phyloP scores from a whole-genome alignment of 768 basidiomycete genomes.

The Pilatotrama ljubarskyi region DNA sequence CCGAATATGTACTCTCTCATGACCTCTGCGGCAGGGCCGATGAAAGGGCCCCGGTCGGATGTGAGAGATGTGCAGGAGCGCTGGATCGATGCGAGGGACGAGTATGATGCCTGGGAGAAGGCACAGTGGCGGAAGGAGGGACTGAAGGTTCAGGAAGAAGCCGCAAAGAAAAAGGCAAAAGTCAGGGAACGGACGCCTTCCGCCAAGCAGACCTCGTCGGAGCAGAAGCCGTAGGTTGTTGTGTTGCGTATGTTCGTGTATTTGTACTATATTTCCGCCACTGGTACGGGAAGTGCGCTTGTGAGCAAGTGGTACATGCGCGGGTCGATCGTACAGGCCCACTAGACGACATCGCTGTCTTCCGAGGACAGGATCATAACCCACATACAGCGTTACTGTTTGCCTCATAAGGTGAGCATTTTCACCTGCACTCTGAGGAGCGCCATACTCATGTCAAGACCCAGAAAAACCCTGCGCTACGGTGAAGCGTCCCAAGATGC shows the following conservation, averaged over 20 bases:
- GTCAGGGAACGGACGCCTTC: constrained; percentile 23
- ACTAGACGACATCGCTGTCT: no score
- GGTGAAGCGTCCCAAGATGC: no score
- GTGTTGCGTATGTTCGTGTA: neutral
- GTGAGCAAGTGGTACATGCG: no score
- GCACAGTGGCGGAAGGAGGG: constrained; percentile 78
- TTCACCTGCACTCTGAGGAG: no score
- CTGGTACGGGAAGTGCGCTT: no score
- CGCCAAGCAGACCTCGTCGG: neutral
- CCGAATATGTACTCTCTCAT: constrained; percentile 72
- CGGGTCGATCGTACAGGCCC: no score
- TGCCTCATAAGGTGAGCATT: no score
- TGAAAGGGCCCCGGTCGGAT: constrained; percentile 50
- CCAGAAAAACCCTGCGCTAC: no score
- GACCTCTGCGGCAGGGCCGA: constrained; percentile 58
- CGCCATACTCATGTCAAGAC: no score
- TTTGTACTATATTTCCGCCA: neutral
- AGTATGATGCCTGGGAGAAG: constrained; percentile 81
- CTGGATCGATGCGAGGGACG: constrained; percentile 86
- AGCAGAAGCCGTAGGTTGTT: neutral
- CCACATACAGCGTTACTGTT: no score
- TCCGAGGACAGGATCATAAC: no score
- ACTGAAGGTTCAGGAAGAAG: constrained; percentile 50
- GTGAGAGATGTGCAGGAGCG: constrained; percentile 86
- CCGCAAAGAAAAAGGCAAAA: constrained; percentile 29